Conservation (phyloP, 345 rosid genomes). For the Viola odorata region DNA sequence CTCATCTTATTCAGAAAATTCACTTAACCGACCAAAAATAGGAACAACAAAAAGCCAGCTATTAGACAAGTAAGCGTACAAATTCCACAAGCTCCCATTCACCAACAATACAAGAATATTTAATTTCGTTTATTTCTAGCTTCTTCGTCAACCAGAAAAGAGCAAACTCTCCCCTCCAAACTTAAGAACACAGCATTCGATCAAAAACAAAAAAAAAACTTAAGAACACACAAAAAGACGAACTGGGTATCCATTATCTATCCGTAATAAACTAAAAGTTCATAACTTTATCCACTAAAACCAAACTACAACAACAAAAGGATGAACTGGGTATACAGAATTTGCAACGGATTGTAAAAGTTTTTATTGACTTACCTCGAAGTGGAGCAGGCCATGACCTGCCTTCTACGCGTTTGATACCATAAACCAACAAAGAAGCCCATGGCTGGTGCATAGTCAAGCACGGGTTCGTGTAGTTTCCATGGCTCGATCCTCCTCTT, state of each 20-base stretch:
- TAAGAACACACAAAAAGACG: not conserved
- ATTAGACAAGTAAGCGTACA: too few species aligned
- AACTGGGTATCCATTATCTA: not conserved
- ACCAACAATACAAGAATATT: too few species aligned
- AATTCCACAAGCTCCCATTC: too few species aligned
- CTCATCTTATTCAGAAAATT: too few species aligned
- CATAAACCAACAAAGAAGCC: conserved; percentile 81
- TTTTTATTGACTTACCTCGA: conserved; percentile 38
- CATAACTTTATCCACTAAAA: not conserved
- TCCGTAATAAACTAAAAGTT: not conserved
- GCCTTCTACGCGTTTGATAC: conserved; percentile 93
- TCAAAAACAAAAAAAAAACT: not conserved
- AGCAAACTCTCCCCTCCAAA: too few species aligned
- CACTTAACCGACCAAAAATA: too few species aligned
- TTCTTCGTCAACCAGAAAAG: too few species aligned
- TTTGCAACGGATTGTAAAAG: not conserved
- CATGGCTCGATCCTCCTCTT: conserved; percentile 35
- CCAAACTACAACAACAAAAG: not conserved
- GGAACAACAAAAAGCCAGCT: too few species aligned
- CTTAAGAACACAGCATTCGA: too few species aligned
- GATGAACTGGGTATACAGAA: not conserved
- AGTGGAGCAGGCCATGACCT: conserved; percentile 91
- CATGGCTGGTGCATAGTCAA: conserved; percentile 95
- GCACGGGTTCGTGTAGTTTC: conserved; percentile 73
- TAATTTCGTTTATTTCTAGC: too few species aligned